Percentiles rank a stretch among this genome's conserved stretches.
Evolutionary conservation across 305 asterid species (phyloP).

Genomic region (Nicotiana rustica): DNA sequence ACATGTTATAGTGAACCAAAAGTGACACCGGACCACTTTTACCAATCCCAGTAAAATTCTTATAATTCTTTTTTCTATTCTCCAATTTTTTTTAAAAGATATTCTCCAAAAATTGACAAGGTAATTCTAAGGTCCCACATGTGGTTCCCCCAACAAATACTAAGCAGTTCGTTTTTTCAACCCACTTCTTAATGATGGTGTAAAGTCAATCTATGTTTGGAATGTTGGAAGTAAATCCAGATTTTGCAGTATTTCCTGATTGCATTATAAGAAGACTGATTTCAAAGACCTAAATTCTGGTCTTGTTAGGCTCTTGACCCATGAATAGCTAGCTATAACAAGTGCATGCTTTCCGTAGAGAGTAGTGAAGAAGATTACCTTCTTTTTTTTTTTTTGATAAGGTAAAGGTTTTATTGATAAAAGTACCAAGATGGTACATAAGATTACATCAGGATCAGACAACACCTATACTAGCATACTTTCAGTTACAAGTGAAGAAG

Average conservation of each 20-base stretch:
- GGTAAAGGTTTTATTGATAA: too few relatives aligned
- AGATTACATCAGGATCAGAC: too few relatives aligned
- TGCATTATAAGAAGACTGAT: conserved; percentile 1
- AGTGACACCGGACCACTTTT: conserved; percentile 20
- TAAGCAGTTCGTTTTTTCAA: neutral
- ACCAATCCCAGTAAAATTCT: conserved; percentile 14
- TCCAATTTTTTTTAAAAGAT: neutral
- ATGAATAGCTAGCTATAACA: conserved; percentile 8
- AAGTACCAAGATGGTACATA: too few relatives aligned
- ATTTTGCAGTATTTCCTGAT: neutral
- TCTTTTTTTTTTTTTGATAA: too few relatives aligned
- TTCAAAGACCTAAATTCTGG: conserved; percentile 13
- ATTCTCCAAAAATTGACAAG: neutral
- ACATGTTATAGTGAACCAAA: neutral
- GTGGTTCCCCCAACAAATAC: conserved; percentile 12
- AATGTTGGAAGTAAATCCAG: neutral
- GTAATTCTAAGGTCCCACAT: conserved; percentile 1
- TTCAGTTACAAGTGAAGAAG: neutral
- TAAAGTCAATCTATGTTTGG: neutral
- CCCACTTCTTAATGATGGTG: conserved; percentile 11
- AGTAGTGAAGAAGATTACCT: neutral
- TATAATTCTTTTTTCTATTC: neutral
- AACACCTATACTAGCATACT: too few relatives aligned
- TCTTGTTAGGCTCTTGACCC: neutral
- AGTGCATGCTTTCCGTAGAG: conserved; percentile 7